A percentile compares a stretch with the other conserved stretches of the same genome.
Conservation (phyloP, 2,329 filamentous ascomycete species). For the Colletotrichum spinosum region DNA sequence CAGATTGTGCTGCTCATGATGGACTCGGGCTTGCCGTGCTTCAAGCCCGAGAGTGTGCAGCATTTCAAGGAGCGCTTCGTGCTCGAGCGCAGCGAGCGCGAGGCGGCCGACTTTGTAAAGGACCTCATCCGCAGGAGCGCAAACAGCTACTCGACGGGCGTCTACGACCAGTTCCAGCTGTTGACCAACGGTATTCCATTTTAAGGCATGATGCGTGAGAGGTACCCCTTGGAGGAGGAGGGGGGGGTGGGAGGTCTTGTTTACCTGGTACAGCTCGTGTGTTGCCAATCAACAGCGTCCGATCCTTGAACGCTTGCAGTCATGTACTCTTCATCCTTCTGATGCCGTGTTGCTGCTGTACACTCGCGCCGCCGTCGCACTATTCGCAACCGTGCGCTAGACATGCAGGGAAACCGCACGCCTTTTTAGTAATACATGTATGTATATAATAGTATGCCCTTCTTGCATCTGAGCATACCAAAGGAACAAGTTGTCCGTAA, state of each 20-base stretch:
- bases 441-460: background rate
- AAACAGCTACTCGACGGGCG: constrained; percentile 88
- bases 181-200: constrained; percentile 98
- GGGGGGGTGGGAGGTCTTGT: background rate
- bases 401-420: background rate
- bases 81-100: constrained; percentile 88
- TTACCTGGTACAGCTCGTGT: background rate
- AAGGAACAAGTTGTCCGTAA: too few species aligned
- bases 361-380: constrained; percentile 5
- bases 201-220: constrained; percentile 52
- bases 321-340: background rate
- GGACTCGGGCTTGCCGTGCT: constrained; percentile 95
- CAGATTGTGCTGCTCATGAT: constrained; percentile 96
- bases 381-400: background rate
- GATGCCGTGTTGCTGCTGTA: constrained; percentile 14
- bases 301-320: background rate
- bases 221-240: background rate
- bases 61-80: constrained; percentile 96
- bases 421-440: background rate
- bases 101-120: constrained; percentile 94
- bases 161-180: constrained; percentile 98
- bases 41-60: constrained; percentile 94
- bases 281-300: background rate
- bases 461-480: too few species aligned
- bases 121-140: constrained; percentile 91